Base-by-base conservation (phyloP, 495 filamentous ascomycete species). In the Astrothelium subdiscretum region DNA sequence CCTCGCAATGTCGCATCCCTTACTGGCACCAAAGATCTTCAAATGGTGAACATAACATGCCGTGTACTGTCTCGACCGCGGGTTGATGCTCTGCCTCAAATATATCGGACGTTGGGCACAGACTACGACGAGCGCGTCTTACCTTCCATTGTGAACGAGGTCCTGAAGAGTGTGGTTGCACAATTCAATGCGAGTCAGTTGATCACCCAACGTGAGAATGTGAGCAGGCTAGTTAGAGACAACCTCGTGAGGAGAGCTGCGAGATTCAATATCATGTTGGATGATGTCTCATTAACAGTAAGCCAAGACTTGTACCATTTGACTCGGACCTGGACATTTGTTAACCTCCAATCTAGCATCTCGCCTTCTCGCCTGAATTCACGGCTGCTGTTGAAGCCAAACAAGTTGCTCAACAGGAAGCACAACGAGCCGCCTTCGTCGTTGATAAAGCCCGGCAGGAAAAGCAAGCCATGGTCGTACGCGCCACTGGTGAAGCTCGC, bases 31-130 rank as follows among this genome's bases (percentile, higher is more conserved):
- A 98, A 98, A 77, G 94, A 98, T 76, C 78, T 98, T 73, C 94
- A 98, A 81, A 98, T 98, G 94, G 94, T 98, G 73, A 98, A 98
- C 82, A 98, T 98, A 75, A 98, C 95, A 71, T 98, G 94, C 78
- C 95, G 94, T 91, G 94, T 98, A 58, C 90, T 98, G 60, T 96
- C 91, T 51, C 82, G 89, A 71, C 94, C 94, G 63, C 85, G 88
- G 40, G 79, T 97, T 68, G 83, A 89, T 61, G 88, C 92, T 32
- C 85, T 98, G 31, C 94, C 94, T 4, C 89, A 92, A 74, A 97
- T 98, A 67, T 98, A 97, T 79, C 85, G 94, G 54, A 98, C 94
- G 1, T 84, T 98, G 11, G 94, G 94, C 32, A 86, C 86, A 51
- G 94, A 98, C 77, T 98, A 97, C 74, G 94, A 98, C 65, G 94